Percentiles rank a stretch among this genome's conserved stretches.
Evolutionary conservation across 2,329 filamentous ascomycete genomes (phyloP).

Genomic region (Tolypocladium album): DNA sequence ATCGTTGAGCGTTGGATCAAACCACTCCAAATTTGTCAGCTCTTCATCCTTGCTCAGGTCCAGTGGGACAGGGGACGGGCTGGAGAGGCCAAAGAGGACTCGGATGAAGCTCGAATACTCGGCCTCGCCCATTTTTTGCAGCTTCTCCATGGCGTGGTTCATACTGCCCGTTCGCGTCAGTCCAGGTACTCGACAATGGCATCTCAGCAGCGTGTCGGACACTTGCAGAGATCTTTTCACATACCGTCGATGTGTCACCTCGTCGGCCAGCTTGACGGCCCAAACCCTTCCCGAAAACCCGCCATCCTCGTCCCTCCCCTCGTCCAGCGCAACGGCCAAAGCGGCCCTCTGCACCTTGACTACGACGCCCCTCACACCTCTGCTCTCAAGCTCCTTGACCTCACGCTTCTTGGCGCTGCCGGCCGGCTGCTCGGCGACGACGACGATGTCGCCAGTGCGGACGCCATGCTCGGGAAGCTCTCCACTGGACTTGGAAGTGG

Average conservation of each 20-base stretch:
- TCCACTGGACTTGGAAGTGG: constrained; percentile 34
- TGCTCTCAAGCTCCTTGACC: constrained; percentile 58
- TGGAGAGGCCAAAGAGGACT: constrained; percentile 50
- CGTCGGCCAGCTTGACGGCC: constrained; percentile 57
- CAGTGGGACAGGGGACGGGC: constrained; percentile 34
- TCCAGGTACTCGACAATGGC: not conserved
- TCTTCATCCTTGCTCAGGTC: constrained; percentile 32
- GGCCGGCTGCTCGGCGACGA: constrained; percentile 63
- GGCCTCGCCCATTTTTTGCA: constrained; percentile 45
- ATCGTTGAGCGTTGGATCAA: constrained; percentile 51
- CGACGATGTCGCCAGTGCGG: constrained; percentile 66
- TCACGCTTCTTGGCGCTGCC: constrained; percentile 64
- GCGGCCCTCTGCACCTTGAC: constrained; percentile 47
- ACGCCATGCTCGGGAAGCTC: constrained; percentile 67
- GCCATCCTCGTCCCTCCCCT: constrained; percentile 40
- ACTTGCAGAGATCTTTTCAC: not conserved
- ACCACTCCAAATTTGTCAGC: constrained; percentile 41
- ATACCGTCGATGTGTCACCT: constrained; percentile 52
- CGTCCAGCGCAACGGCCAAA: constrained; percentile 60
- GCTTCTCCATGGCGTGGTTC: constrained; percentile 49
- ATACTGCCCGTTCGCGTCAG: constrained; percentile 30
- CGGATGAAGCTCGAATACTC: constrained; percentile 51
- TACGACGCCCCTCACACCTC: constrained; percentile 61
- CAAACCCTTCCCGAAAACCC: constrained; percentile 40
- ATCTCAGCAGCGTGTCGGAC: not conserved